A percentile compares a stretch with the other conserved stretches of the same genome.
These are phyloP conservation scores for Poronia punctata DNA, from an alignment of 495 filamentous ascomycete genomes.

Conservation along the genomic window DNA sequence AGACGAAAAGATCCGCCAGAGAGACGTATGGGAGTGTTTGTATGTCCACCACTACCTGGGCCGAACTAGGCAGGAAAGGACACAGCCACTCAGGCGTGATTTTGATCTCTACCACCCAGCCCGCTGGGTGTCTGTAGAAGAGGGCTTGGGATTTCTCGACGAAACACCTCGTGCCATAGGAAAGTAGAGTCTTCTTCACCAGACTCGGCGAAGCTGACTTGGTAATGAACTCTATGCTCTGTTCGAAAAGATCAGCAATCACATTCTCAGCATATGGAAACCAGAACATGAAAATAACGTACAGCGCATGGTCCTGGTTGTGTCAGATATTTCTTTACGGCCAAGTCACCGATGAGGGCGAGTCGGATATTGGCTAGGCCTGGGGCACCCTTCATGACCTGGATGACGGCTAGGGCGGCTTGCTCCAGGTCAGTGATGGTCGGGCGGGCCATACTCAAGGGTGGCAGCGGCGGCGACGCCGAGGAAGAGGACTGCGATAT, in stretches of 20 bases:
- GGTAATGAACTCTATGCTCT: conserved; percentile 13
- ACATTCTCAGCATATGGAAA: too few species aligned
- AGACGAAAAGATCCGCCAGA: conserved; percentile 11
- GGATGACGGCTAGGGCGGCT: conserved; percentile 7
- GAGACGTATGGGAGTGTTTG: conserved; percentile 8
- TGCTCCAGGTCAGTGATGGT: conserved; percentile 10
- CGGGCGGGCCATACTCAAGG: conserved; percentile 5
- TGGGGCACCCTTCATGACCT: conserved; percentile 6
- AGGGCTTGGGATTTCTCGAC: conserved; percentile 5
- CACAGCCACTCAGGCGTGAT: conserved; percentile 13
- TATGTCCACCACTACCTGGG: conserved; percentile 2
- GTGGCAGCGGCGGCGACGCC: conserved; percentile 5
- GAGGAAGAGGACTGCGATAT: conserved; percentile 1
- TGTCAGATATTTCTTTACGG: conserved; percentile 7
- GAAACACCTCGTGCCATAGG: neutral
- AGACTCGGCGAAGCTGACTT: conserved; percentile 5
- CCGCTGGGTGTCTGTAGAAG: conserved; percentile 7
- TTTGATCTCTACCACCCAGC: conserved; percentile 11
- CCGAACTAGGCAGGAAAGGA: conserved; percentile 7
- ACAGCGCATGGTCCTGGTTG: conserved; percentile 4
- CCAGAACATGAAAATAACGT: too few species aligned
- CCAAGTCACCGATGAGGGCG: conserved; percentile 8
- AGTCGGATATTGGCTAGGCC: conserved; percentile 6
- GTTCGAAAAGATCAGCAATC: neutral
- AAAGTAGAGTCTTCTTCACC: conserved; percentile 9